Evolutionary conservation across 257 asterid genomes (phyloP).

Genomic region (Dorcoceras hygrometricum): DNA sequence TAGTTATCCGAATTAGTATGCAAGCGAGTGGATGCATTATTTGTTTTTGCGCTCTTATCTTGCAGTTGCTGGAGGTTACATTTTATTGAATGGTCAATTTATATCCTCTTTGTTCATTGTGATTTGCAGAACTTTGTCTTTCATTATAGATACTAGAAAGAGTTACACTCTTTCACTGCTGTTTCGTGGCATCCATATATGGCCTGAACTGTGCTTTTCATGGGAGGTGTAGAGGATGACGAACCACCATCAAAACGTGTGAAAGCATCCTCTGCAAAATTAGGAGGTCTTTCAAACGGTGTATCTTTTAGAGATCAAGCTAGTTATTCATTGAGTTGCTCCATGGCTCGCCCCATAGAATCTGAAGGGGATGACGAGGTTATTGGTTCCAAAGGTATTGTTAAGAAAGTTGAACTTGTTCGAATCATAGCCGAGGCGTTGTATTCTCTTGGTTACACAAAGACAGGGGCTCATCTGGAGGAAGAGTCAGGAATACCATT

Average conservation of each 20-base stretch:
- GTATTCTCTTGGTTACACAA: slow-evolving; percentile 74
- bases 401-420: slow-evolving; percentile 70
- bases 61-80: background rate
- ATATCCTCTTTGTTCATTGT: background rate
- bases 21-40: background rate
- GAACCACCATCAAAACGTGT: slow-evolving; percentile 84
- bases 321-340: background rate
- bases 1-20: background rate
- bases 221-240: slow-evolving; percentile 86
- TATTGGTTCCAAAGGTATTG: slow-evolving; percentile 64
- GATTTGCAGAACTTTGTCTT: slow-evolving; percentile 6
- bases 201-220: slow-evolving; percentile 83
- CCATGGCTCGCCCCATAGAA: slow-evolving; percentile 61
- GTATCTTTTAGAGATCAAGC: slow-evolving; percentile 34
- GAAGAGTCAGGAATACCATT: slow-evolving; percentile 73
- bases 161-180: slow-evolving; percentile 26
- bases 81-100: slow-evolving; percentile 2
- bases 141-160: slow-evolving; percentile 23
- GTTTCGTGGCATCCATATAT: slow-evolving; percentile 39
- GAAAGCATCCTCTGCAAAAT: slow-evolving; percentile 52
- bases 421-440: slow-evolving; percentile 74
- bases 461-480: slow-evolving; percentile 60
- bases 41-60: slow-evolving; percentile 13
- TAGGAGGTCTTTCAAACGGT: slow-evolving; percentile 51
- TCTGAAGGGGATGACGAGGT: slow-evolving; percentile 62